A percentile compares a stretch with the other conserved stretches of the same genome.
Conservation (phyloP, 129 eudicot species). For the Glebionis coronaria region DNA sequence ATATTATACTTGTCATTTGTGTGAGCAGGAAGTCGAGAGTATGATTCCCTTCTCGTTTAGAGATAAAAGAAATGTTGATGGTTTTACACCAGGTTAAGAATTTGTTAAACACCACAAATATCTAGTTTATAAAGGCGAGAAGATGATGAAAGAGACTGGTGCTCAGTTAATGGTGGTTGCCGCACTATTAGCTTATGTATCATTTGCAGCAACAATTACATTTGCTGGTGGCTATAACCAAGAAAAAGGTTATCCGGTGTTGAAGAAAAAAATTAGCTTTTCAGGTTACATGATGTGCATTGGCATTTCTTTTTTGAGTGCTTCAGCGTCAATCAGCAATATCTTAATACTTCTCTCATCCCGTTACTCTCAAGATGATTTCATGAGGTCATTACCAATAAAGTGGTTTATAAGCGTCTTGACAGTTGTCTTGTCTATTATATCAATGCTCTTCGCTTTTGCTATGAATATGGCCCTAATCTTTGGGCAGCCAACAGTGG, state of each 20-base stretch:
- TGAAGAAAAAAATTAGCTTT: background rate
- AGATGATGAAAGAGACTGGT: background rate
- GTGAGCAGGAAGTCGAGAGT: background rate
- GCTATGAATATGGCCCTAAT: accelerated
- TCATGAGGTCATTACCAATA: too few relatives aligned
- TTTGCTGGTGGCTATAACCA: background rate
- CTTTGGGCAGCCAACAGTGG: too few relatives aligned
- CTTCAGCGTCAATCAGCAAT: background rate
- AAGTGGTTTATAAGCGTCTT: too few relatives aligned
- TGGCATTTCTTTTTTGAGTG: background rate
- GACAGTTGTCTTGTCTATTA: too few relatives aligned
- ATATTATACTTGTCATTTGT: too few relatives aligned
- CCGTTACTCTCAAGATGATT: too few relatives aligned
- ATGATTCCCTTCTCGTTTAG: background rate
- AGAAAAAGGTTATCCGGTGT: background rate
- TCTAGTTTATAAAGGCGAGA: background rate
- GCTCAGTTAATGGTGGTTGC: background rate
- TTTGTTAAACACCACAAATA: background rate
- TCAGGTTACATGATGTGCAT: background rate
- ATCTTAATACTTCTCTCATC: background rate
- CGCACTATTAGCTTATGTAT: background rate
- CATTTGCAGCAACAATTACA: too few relatives aligned
- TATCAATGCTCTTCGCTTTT: too few relatives aligned
- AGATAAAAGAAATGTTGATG: background rate
- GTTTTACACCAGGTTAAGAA: background rate